Evolutionary conservation across 2,329 filamentous ascomycete genomes (phyloP).

Genomic region (Drechslerella stenobrocha): DNA sequence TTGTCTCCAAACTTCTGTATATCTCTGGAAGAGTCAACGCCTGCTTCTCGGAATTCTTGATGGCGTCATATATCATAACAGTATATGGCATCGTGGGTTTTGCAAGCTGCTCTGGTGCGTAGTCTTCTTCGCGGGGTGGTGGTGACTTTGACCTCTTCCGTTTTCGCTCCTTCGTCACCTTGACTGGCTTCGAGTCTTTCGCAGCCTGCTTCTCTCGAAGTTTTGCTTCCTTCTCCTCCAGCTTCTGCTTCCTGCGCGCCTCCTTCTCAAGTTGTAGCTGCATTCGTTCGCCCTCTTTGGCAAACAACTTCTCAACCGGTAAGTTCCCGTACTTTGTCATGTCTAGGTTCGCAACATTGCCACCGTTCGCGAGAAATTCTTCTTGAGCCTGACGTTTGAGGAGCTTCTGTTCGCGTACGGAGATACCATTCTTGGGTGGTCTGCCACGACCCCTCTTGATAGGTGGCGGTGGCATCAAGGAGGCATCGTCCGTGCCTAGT

Average conservation of each 20-base stretch:
- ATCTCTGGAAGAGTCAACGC: conserved; percentile 65
- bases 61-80: conserved; percentile 63
- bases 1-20: conserved; percentile 64
- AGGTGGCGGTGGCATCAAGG: conserved; percentile 43
- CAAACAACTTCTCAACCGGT: conserved; percentile 30
- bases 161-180: conserved; percentile 53
- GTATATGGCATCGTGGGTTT: conserved; percentile 66
- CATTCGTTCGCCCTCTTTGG: conserved; percentile 36
- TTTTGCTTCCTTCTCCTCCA: conserved; percentile 49
- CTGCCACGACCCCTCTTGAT: conserved; percentile 44
- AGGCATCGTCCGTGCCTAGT: conserved; percentile 44
- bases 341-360: conserved; percentile 48
- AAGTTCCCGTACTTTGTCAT: conserved; percentile 33
- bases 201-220: conserved; percentile 33
- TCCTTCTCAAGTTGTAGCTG: conserved; percentile 36
- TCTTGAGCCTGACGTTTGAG: conserved; percentile 49
- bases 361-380: conserved; percentile 49
- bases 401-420: conserved; percentile 50
- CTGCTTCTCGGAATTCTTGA: conserved; percentile 59
- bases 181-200: conserved; percentile 38
- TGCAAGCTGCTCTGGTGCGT: conserved; percentile 69
- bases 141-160: conserved; percentile 61
- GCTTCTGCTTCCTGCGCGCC: conserved; percentile 43
- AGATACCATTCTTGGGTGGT: conserved; percentile 45
- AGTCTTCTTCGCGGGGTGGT: conserved; percentile 58